Evolutionary conservation across 1,139 yeast genomes (phyloP), one percentile per base, ranked within the genome.

Genomic region (Debaryomyces robertsiae): DNA sequence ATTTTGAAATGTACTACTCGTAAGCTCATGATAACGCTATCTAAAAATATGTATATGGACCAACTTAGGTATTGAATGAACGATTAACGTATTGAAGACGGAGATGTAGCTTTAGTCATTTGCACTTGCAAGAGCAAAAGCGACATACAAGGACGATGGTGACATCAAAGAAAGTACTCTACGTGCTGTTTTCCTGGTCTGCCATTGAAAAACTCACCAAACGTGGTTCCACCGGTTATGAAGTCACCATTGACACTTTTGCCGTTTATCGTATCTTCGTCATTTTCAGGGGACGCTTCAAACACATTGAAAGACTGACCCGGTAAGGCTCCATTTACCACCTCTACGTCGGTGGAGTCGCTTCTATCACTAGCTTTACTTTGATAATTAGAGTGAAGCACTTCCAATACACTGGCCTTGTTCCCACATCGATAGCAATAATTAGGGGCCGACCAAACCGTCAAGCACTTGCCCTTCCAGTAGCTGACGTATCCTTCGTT

Each of bases 361-460:
- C 45, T 49, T 27, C 47, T 40, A 32, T 48, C 52, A 16, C 31
- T 33, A n/a, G 22, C 42, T 29, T 54, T 52, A 37, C 44, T 48
- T 47, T 58, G 63, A 46, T 62, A 64, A 46, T 60, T 62, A 3
- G 71, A 56, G 46, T 67, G 63, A 24, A 54, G 44, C 4, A 93
- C 81, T 60, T 94, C 97, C 50, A 94, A 70, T 6, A 94, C 91
- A 27, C 96, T 87, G 2, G 98, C 98, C 56, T 89, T 86, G 57
- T 93, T 94, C 2, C 98, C 98, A 65, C 98, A 93, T 48, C 98
- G 65, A 58, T 93, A 94, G 61, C 98, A 94, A 60, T 93, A 93
- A 58, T 93, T 93, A 0, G 98, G 99, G 0, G 98, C 98, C 1
- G 95, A 84, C 98, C 98, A 94, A 10, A 94, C 98, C 0, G 98